A percentile compares a stretch with the other conserved stretches of the same genome.
phyloP scores from a whole-genome alignment of 352 stramenopile genomes.

The Aphanomyces stellatus region DNA sequence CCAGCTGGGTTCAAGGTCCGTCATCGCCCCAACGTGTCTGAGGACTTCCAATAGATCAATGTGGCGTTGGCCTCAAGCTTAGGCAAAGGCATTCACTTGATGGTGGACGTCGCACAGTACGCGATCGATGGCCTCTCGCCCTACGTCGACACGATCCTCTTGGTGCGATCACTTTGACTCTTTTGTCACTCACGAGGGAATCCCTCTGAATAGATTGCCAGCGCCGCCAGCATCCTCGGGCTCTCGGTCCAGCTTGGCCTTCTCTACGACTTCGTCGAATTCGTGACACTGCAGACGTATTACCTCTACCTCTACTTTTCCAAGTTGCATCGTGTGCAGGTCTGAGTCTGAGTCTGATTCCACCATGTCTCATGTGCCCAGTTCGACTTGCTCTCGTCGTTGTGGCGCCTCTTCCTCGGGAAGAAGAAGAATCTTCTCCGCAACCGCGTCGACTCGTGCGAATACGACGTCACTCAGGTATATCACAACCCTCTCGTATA shows the following conservation, averaged over 20 bases:
- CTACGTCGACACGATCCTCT: conserved; percentile 5
- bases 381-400: conserved; percentile 64
- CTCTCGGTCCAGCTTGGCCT: conserved; percentile 65
- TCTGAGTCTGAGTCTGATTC: conserved; percentile 23
- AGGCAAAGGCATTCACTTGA: conserved; percentile 71
- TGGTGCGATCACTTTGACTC: conserved; percentile 14
- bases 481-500: background rate
- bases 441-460: conserved; percentile 87
- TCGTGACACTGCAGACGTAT: conserved; percentile 80
- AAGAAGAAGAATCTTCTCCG: conserved; percentile 93
- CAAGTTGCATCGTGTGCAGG: conserved; percentile 73
- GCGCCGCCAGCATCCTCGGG: conserved; percentile 29
- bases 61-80: conserved; percentile 79
- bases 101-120: conserved; percentile 38
- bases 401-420: conserved; percentile 90
- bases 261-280: conserved; percentile 56
- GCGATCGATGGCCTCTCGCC: background rate
- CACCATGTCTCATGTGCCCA: background rate
- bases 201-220: conserved; percentile 11
- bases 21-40: background rate
- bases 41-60: conserved; percentile 54
- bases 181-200: background rate
- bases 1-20: conserved; percentile 66
- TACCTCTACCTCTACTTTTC: conserved; percentile 83
- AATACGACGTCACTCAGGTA: conserved; percentile 89